Evolutionary conservation across 345 rosid genomes (phyloP).

Genomic region (Isatis tinctoria): DNA sequence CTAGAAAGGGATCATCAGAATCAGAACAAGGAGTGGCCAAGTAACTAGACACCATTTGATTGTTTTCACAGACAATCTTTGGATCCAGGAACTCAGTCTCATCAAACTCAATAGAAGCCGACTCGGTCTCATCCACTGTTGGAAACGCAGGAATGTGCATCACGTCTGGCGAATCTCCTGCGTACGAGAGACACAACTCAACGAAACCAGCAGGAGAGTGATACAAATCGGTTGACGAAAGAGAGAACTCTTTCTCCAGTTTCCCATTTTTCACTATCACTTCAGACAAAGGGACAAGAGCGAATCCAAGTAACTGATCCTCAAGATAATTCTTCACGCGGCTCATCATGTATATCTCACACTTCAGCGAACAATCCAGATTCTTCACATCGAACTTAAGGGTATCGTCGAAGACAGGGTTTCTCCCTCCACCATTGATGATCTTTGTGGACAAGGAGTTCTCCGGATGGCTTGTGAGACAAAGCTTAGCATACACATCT

Average conservation of each 20-base stretch:
- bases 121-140: slow-evolving; percentile 36
- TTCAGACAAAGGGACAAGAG: slow-evolving; percentile 90
- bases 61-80: slow-evolving; percentile 75
- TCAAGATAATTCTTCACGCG: slow-evolving; percentile 95
- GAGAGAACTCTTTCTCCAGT: slow-evolving; percentile 86
- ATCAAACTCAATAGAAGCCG: slow-evolving; percentile 50
- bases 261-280: slow-evolving; percentile 60
- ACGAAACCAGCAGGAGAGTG: slow-evolving; percentile 97
- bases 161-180: slow-evolving; percentile 75
- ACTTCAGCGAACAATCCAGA: slow-evolving; percentile 71
- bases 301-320: slow-evolving; percentile 88
- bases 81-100: slow-evolving; percentile 89
- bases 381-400: slow-evolving; percentile 58
- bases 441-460: slow-evolving; percentile 68
- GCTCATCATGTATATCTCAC: slow-evolving; percentile 98
- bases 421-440: slow-evolving; percentile 98
- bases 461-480: slow-evolving; percentile 72
- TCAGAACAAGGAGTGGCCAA: slow-evolving; percentile 53
- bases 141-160: slow-evolving; percentile 50
- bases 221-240: slow-evolving; percentile 87
- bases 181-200: slow-evolving; percentile 64
- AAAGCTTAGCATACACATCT: slow-evolving; percentile 97
- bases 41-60: slow-evolving; percentile 92
- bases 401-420: slow-evolving; percentile 87
- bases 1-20: slow-evolving; percentile 42